phyloP scores from a whole-genome alignment of 345 rosid species.

The Sisymbrium altissimum region DNA sequence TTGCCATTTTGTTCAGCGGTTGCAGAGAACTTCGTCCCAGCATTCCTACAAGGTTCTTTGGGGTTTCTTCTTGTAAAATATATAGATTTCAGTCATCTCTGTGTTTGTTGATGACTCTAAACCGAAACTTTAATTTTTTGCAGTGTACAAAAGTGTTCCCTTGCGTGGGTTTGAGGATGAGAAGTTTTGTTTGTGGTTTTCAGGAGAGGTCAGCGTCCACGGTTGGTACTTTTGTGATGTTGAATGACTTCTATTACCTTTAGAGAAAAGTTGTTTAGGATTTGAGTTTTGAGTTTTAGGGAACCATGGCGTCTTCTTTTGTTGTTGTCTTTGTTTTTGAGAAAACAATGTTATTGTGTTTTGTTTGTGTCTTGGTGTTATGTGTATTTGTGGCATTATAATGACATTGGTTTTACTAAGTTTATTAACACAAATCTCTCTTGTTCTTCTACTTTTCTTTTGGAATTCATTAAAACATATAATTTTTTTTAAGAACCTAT shows the following conservation, averaged over 20 bases:
- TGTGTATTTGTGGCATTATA: no score
- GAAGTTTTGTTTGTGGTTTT: slow-evolving; percentile 78
- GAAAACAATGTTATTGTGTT: no score
- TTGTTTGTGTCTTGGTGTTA: no score
- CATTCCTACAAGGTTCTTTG: slow-evolving; percentile 76
- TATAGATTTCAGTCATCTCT: not conserved
- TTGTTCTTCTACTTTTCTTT: no score
- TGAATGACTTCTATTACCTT: not conserved
- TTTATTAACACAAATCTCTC: no score
- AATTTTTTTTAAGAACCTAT: no score
- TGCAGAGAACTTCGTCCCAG: slow-evolving; percentile 93
- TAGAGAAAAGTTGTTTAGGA: not conserved
- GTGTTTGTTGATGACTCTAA: slow-evolving; percentile 6
- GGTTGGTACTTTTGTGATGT: slow-evolving; percentile 46
- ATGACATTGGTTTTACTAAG: no score
- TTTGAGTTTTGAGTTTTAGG: slow-evolving; percentile 34
- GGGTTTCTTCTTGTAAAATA: not conserved
- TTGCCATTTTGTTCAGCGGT: slow-evolving; percentile 89
- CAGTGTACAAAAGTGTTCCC: slow-evolving; percentile 69
- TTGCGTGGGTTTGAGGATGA: slow-evolving; percentile 96
- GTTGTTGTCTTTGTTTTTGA: no score
- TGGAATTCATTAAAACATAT: no score
- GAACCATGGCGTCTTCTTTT: slow-evolving; percentile 86
- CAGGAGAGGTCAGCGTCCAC: slow-evolving; percentile 83
- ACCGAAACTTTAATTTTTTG: slow-evolving; percentile 14